Evolutionary conservation across 129 eudicot genomes (phyloP), one percentile per base, ranked within the genome.

Genomic region (Arctium lappa): DNA sequence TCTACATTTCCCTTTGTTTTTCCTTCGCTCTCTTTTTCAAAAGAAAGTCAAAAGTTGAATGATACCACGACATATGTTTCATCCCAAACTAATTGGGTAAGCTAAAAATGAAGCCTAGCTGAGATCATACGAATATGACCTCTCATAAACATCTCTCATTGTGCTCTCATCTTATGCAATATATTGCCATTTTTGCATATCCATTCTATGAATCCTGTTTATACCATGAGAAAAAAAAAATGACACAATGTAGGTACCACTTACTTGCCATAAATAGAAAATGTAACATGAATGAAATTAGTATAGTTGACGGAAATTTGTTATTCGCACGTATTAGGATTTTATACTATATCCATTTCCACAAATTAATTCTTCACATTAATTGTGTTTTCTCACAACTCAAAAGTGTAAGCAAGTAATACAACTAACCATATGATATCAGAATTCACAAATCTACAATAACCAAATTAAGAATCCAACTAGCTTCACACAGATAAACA

Each of bases 401-500:
- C 76, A 34, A 76, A 68, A 27, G 39, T 75, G 50, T 33, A 7
- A n/a, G 5, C n/a, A 63, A 31, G 39, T 33, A 68, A 82, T 46
- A 44, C 10, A 68, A 68, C 8, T 18, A 36, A 46, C 69, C 81
- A 76, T 27, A 69, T 5, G 12, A 73, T 60, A 71, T 8, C n/a
- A 38, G 0, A 53, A 15, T 39, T 56, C 30, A 71, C 46, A 71
- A 16, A 77, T 83, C 66, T 50, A 31, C 29, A 1, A 71, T 3
- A 77, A 53, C 73, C 48, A 29, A 56, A 8, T 15, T 33, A 77
- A 77, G 0, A 71, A 83, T 71, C 75, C 4, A 66, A 27, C 12
- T 60, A 72, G 66, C 78, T 82, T 82, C 62, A 83, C 72, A 68
- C 62, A 83, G 63, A 68, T 60, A 69, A 0, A 76, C 2, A 27